These are phyloP conservation scores for Sarcodon aspratus DNA, from an alignment of 768 basidiomycete species.

Conservation along the genomic window DNA sequence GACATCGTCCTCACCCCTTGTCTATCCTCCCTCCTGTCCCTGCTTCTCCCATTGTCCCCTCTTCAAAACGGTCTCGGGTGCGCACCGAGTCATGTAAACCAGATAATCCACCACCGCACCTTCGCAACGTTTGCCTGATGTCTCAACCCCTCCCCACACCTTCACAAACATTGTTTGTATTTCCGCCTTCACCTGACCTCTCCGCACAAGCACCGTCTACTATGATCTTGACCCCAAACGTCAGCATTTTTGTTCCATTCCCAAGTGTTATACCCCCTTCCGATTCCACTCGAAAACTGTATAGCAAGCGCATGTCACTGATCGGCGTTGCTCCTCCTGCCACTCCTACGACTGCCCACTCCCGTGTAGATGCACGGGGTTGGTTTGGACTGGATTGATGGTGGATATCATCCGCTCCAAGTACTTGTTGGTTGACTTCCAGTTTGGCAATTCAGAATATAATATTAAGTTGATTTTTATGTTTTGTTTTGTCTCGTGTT, in stretches of 20 bases:
- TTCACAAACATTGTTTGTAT: slow-evolving; percentile 80
- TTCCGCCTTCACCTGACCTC: slow-evolving; percentile 63
- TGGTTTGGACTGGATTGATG: slow-evolving; percentile 35
- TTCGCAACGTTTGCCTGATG: slow-evolving; percentile 1
- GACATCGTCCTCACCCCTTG: slow-evolving; percentile 51
- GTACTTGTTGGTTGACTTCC: too few species aligned
- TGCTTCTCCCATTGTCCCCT: slow-evolving; percentile 48
- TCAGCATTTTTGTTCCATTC: slow-evolving; percentile 40
- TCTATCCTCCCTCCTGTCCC: slow-evolving; percentile 60
- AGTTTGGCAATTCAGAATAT: too few species aligned
- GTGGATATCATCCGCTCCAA: too few species aligned
- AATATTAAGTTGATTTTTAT: too few species aligned
- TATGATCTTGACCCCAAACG: slow-evolving; percentile 59
- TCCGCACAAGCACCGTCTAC: slow-evolving; percentile 64
- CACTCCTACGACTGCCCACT: slow-evolving; percentile 73
- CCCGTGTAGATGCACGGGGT: slow-evolving; percentile 77
- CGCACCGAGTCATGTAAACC: slow-evolving; percentile 47
- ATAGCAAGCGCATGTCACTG: slow-evolving; percentile 62
- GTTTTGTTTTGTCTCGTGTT: too few species aligned
- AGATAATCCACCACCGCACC: slow-evolving; percentile 13
- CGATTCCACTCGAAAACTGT: slow-evolving; percentile 53
- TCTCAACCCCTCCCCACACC: slow-evolving; percentile 27
- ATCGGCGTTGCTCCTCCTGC: slow-evolving; percentile 58
- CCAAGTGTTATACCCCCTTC: slow-evolving; percentile 45
- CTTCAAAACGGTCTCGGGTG: slow-evolving; percentile 23